Evolutionary conservation across 2,329 filamentous ascomycete genomes (phyloP), one percentile per base, ranked within the genome.

Genomic region (Colletotrichum cordylinicola): DNA sequence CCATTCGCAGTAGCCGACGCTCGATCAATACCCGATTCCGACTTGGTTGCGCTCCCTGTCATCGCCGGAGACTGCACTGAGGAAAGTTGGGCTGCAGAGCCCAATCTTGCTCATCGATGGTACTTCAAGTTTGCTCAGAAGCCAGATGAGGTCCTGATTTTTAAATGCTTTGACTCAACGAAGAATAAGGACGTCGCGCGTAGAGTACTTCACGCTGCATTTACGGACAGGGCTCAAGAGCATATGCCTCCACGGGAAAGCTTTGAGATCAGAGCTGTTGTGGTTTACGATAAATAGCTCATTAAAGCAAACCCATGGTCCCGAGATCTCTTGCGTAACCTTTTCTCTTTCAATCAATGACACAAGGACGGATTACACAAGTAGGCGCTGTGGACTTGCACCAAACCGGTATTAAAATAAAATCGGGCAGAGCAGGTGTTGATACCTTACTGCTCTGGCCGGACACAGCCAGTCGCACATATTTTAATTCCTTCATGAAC

Each of bases 131-230:
- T 86, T 77, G 85, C 83, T 6, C 87, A 91, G 82, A 86, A 83
- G 3, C 89, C 90, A 1, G 82, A 88, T 9, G 87, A 92, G 82
- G 88, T 90, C 12, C 85, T 90, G 16, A 80, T 93, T 43, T 91
- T 93, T 82, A 93, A 93, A 81, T 91, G 89, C 77, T 92, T 89
- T 80, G 91, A 93, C 82, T 94, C 92, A n/a, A 24, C 12, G 27
- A 13, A 70, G 13, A 87, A 85, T 0, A 85, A 85, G 0, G 82
- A 80, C 39, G 91, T 90, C 72, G 90, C 89, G 18, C 90, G 91
- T 0, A 83, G 90, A 68, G 86, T 91, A 60, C 92, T 95, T 18
- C 95, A 98, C 85, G 93, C 93, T 12, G 95, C 95, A 1, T 98
- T 98, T 84, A 87, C 89, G 55, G 94, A 98, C 82, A 93, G 94